Percentiles rank a stretch among this genome's conserved stretches.
These are phyloP conservation scores for Strigomonas culicis DNA, from an alignment of 208 protist genomes.

Conservation along the genomic window DNA sequence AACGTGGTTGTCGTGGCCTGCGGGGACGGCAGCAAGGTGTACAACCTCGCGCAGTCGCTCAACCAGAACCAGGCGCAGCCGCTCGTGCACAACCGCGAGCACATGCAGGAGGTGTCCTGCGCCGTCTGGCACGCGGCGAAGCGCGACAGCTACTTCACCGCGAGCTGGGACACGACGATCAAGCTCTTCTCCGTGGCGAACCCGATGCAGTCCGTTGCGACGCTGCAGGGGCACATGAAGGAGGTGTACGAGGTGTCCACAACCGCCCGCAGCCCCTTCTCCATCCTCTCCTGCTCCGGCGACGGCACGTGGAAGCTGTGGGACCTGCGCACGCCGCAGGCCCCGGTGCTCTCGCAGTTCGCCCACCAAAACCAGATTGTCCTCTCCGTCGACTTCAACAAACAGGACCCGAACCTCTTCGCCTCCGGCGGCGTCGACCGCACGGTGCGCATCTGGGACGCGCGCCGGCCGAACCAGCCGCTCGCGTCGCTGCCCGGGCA, in stretches of 20 bases:
- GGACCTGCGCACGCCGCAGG: constrained; percentile 65
- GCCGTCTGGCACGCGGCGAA: constrained; percentile 69
- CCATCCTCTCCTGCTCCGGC: constrained; percentile 85
- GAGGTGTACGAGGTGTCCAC: constrained; percentile 88
- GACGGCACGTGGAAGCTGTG: constrained; percentile 91
- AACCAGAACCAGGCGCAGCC: constrained; percentile 81
- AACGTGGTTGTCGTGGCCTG: constrained; percentile 78
- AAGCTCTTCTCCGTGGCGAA: constrained; percentile 75
- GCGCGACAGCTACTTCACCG: constrained; percentile 74
- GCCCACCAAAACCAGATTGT: constrained; percentile 85
- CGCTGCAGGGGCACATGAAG: constrained; percentile 84
- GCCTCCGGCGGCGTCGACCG: constrained; percentile 85
- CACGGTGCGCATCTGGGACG: constrained; percentile 84
- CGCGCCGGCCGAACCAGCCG: constrained; percentile 64
- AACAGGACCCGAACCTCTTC: constrained; percentile 86
- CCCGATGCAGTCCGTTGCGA: constrained; percentile 52
- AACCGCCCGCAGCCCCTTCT: constrained; percentile 62
- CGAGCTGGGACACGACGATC: constrained; percentile 81
- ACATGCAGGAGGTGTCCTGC: constrained; percentile 79
- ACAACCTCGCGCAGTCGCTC: constrained; percentile 59
- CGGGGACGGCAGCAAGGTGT: constrained; percentile 88
- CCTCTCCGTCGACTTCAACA: constrained; percentile 90
- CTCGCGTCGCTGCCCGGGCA: constrained; percentile 79
- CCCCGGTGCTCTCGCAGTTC: constrained; percentile 71
- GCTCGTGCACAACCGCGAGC: constrained; percentile 67